Conservation (phyloP, 192 early-diverging fungal species). For the Backusella parvicylindrica region DNA sequence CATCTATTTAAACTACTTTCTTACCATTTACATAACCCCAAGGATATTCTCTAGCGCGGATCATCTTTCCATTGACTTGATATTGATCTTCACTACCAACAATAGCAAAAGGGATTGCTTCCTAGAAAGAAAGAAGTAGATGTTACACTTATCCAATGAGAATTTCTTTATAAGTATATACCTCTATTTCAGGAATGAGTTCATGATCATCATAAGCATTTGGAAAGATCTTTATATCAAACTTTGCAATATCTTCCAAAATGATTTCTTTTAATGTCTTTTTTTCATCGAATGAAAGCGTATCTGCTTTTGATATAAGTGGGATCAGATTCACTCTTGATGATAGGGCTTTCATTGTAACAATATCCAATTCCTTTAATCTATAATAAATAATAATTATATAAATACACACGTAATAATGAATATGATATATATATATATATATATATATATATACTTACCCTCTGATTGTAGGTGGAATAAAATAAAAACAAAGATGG, state of each 20-base stretch:
- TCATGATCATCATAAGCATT: constrained; percentile 65
- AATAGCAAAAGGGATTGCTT: constrained; percentile 78
- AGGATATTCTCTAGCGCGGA: constrained; percentile 70
- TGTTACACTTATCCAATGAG: neutral
- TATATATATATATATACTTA: constrained; percentile 21
- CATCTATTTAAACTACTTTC: neutral
- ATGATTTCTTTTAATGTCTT: constrained; percentile 64
- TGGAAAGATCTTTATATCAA: constrained; percentile 72
- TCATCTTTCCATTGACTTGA: constrained; percentile 53
- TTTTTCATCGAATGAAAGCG: constrained; percentile 63
- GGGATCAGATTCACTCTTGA: constrained; percentile 81
- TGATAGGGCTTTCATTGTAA: constrained; percentile 64
- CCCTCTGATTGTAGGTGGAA: constrained; percentile 93
- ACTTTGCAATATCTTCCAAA: constrained; percentile 56
- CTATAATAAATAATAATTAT: constrained; percentile 12
- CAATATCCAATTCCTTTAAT: constrained; percentile 57
- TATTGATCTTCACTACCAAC: constrained; percentile 75
- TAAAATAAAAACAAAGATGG: constrained; percentile 96
- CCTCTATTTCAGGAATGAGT: constrained; percentile 62
- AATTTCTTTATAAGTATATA: constrained; percentile 12
- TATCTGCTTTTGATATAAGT: constrained; percentile 81
- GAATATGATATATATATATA: neutral
- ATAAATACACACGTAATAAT: no score
- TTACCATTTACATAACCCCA: constrained; percentile 81
- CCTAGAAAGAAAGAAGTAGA: constrained; percentile 30